phyloP scores from a whole-genome alignment of 2,329 filamentous ascomycete species.

The Simplicillium sp. region DNA sequence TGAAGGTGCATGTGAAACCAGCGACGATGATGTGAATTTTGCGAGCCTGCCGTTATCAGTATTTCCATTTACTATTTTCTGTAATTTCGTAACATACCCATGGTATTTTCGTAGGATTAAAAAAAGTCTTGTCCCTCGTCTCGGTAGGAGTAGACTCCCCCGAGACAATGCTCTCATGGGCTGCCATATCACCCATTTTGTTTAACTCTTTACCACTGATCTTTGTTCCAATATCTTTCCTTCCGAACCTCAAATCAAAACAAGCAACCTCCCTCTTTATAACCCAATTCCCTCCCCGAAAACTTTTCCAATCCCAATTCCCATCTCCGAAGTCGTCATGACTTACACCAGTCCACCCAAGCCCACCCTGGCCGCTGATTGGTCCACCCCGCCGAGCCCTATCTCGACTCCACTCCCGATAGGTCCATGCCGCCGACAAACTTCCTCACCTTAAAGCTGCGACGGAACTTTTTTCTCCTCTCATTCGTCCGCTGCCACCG shows the following conservation, averaged over 20 bases:
- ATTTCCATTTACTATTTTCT: no score
- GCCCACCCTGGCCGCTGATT: background rate
- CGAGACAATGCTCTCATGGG: constrained; percentile 1
- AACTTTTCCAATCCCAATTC: no score
- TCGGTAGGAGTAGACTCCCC: constrained; percentile 11
- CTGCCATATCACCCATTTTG: constrained; percentile 9
- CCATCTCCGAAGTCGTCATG: no score
- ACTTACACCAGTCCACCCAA: background rate
- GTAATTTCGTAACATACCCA: constrained; percentile 9
- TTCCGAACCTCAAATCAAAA: no score
- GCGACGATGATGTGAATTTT: constrained; percentile 23
- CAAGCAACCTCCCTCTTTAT: no score
- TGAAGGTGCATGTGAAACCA: constrained; percentile 25
- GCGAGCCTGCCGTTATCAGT: constrained; percentile 9
- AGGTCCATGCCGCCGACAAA: background rate
- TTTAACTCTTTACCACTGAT: no score
- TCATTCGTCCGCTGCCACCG: no score
- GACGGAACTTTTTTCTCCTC: no score
- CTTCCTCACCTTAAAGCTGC: background rate
- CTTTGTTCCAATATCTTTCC: no score
- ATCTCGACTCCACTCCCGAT: background rate
- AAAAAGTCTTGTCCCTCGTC: constrained; percentile 2
- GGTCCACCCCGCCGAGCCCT: background rate
- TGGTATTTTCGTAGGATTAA: constrained; percentile 20
- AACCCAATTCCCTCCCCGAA: no score